These are phyloP conservation scores for Cucurbita pepo DNA, from an alignment of 306 rosid species.

Conservation along the genomic window DNA sequence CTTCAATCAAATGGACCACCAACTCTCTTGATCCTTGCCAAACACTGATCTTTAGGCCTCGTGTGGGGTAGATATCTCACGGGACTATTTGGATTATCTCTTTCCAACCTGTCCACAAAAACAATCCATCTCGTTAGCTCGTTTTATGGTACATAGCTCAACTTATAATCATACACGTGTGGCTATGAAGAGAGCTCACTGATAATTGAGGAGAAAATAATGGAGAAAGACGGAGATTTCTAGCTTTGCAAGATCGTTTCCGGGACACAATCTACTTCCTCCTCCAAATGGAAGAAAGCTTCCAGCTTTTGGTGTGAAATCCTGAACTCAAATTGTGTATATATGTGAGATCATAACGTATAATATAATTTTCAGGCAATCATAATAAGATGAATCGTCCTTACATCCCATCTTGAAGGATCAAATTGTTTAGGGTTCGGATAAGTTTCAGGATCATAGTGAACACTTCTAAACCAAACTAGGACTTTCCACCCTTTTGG, in stretches of 20 bases:
- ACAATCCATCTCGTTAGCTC: not conserved
- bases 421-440: conserved; percentile 63
- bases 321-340: conserved; percentile 4
- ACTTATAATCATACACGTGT: too few relatives aligned
- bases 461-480: conserved; percentile 76
- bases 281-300: conserved; percentile 83
- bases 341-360: not conserved
- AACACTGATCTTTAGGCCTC: conserved; percentile 65
- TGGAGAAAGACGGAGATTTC: conserved; percentile 80
- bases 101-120: conserved; percentile 37
- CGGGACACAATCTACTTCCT: conserved; percentile 70
- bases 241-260: conserved; percentile 52
- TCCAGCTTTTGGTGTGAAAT: conserved; percentile 42
- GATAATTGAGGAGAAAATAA: conserved; percentile 46
- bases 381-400: not conserved
- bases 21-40: conserved; percentile 39
- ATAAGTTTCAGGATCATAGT: conserved; percentile 62
- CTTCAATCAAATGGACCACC: not conserved
- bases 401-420: conserved; percentile 81
- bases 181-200: conserved; percentile 17
- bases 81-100: conserved; percentile 30
- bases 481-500: conserved; percentile 88
- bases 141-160: not conserved
- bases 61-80: conserved; percentile 56
- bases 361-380: not conserved